A percentile compares a stretch with the other conserved stretches of the same genome.
phyloP scores from a whole-genome alignment of 306 rosid species.

The barrel medic (Medicago truncatula) region MtrunA17r5.0-ANR NC_053048.1:45754001-45754500 shows the following conservation, averaged over 20 bases:
- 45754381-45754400: slow-evolving; percentile 9
- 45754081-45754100: slow-evolving; percentile 81
- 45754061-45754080: slow-evolving; percentile 83
- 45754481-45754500: background rate
- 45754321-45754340: slow-evolving; percentile 1
- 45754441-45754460: slow-evolving; percentile 12
- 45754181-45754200: slow-evolving; percentile 40
- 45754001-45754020: slow-evolving; percentile 71
- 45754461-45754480: background rate
- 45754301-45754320: background rate
- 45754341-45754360: slow-evolving; percentile 16
- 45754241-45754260: slow-evolving; percentile 9
- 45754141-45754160: slow-evolving; percentile 37
- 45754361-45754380: background rate
- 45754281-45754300: background rate
- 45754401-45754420: background rate
- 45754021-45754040: slow-evolving; percentile 59
- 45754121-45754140: slow-evolving; percentile 40
- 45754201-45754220: background rate
- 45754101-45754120: slow-evolving; percentile 86
- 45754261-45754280: slow-evolving; percentile 13
- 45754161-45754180: slow-evolving; percentile 51
- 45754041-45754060: slow-evolving; percentile 63
- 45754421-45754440: background rate
- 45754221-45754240: slow-evolving; percentile 28